These are phyloP conservation scores for Cadophora sp. DNA, from an alignment of 2,329 filamentous ascomycete species.

Conservation along the genomic window DNA sequence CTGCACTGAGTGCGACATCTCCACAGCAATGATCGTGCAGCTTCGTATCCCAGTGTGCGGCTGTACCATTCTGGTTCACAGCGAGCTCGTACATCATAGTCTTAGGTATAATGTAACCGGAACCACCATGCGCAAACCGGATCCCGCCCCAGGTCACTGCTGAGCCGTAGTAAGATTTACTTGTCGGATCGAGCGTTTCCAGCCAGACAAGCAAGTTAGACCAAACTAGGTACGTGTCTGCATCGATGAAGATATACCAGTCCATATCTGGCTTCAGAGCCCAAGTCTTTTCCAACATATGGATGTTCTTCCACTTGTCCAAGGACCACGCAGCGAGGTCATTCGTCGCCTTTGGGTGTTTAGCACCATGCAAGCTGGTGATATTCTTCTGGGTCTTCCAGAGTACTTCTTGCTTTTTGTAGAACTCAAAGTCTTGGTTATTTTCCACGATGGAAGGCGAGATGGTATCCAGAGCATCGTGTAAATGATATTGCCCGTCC, in stretches of 20 bases:
- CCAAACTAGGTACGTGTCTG: conserved; percentile 64
- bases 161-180: conserved; percentile 59
- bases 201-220: conserved; percentile 51
- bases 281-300: conserved; percentile 62
- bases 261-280: conserved; percentile 58
- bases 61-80: conserved; percentile 51
- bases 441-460: conserved; percentile 49
- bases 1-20: conserved; percentile 56
- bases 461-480: conserved; percentile 52
- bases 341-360: conserved; percentile 40
- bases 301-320: conserved; percentile 68
- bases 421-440: conserved; percentile 58
- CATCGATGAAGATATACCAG: conserved; percentile 66
- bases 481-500: conserved; percentile 49
- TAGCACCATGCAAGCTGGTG: conserved; percentile 40
- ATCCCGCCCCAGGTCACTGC: conserved; percentile 51
- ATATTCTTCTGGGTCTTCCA: conserved; percentile 53
- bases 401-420: conserved; percentile 51
- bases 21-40: conserved; percentile 56
- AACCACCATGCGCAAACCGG: conserved; percentile 62
- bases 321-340: conserved; percentile 56
- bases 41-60: conserved; percentile 53
- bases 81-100: conserved; percentile 57
- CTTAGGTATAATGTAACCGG: conserved; percentile 59
- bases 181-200: conserved; percentile 30